Conservation (phyloP, 345 rosid species). For the Melaleuca alternifolia region DNA sequence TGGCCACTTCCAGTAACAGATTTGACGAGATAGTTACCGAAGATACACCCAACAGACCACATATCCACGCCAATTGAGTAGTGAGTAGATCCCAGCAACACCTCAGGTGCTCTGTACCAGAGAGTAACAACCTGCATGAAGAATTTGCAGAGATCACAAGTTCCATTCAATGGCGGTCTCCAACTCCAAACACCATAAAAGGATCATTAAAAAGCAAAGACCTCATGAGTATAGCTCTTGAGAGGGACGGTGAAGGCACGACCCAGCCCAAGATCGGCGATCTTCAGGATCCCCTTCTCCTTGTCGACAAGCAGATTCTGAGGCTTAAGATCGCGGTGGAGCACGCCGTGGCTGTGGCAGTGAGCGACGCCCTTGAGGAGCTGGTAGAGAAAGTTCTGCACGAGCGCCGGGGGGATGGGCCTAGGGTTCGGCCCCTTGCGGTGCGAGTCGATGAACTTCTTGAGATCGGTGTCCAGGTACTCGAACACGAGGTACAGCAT, state of each 20-base stretch:
- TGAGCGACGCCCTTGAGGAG: conserved; percentile 92
- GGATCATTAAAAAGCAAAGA: not conserved
- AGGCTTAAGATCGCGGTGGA: conserved; percentile 88
- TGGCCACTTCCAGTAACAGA: conserved; percentile 5
- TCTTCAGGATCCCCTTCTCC: conserved; percentile 73
- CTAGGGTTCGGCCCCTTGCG: conserved; percentile 69
- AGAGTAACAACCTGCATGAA: conserved; percentile 60
- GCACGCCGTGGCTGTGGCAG: conserved; percentile 92
- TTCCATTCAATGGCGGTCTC: not conserved
- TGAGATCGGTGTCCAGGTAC: conserved; percentile 88
- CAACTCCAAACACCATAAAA: not conserved
- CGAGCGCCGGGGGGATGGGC: conserved; percentile 42
- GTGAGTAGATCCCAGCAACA: conserved; percentile 72
- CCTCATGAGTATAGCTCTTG: conserved; percentile 81
- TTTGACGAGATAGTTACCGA: conserved; percentile 30
- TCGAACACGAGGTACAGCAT: conserved; percentile 84
- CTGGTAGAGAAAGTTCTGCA: conserved; percentile 77
- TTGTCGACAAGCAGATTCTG: conserved; percentile 84
- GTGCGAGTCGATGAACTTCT: conserved; percentile 73
- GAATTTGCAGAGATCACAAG: not conserved
- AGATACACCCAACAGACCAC: conserved; percentile 99
- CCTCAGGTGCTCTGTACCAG: conserved; percentile 97
- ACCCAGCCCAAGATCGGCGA: conserved; percentile 87
- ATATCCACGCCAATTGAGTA: conserved; percentile 87
- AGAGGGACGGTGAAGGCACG: conserved; percentile 91